These are phyloP conservation scores for Avena insularis DNA, from an alignment of 176 grass and related monocot species.

Conservation along the genomic window DNA sequence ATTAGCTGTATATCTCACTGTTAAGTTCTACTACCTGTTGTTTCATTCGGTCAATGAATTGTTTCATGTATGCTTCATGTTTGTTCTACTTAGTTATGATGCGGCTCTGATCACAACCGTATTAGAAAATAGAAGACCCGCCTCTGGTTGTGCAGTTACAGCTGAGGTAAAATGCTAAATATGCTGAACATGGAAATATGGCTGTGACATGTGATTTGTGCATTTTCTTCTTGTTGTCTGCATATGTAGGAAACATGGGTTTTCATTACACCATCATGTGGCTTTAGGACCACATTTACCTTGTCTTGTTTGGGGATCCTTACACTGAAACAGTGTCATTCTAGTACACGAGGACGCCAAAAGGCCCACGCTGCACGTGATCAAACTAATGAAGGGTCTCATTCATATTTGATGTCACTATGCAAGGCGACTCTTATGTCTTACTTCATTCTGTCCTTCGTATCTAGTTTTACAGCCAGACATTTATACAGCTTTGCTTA, in stretches of 20 bases:
- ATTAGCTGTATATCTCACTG: background rate
- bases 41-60: background rate
- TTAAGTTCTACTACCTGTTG: background rate
- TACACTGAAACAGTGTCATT: slow-evolving; percentile 24
- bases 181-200: background rate
- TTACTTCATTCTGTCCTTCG: background rate
- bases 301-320: slow-evolving; percentile 33
- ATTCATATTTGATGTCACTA: background rate
- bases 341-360: background rate
- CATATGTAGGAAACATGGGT: slow-evolving; percentile 5
- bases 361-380: slow-evolving; percentile 37
- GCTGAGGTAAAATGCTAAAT: slow-evolving; percentile 11
- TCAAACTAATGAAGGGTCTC: background rate
- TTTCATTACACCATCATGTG: slow-evolving; percentile 52
- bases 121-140: background rate
- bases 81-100: slow-evolving; percentile 22
- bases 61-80: background rate
- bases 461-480: slow-evolving; percentile 11
- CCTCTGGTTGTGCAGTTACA: slow-evolving; percentile 3
- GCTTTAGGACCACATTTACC: slow-evolving; percentile 39
- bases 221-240: slow-evolving; percentile 43
- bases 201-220: background rate
- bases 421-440: background rate
- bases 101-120: background rate
- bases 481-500: background rate